Evolutionary conservation across 805 yeast species (phyloP).

Genomic region (Starmerella stigmatis): DNA sequence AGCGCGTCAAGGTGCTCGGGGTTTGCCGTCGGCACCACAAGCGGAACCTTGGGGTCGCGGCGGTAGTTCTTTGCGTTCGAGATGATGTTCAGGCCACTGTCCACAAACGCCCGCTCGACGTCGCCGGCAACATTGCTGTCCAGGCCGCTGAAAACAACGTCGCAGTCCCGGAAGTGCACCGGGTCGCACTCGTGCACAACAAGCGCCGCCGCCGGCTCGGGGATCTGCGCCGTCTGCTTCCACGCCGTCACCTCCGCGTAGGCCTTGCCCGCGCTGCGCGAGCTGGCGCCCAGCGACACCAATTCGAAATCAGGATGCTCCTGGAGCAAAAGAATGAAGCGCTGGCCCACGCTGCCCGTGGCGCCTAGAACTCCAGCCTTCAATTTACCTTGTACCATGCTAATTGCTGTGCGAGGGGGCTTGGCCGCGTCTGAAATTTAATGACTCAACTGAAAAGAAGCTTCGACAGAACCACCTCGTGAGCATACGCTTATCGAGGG

Average conservation of each 20-base stretch:
- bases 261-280: slow-evolving; percentile 84
- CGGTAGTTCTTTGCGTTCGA: slow-evolving; percentile 96
- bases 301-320: slow-evolving; percentile 86
- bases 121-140: slow-evolving; percentile 91
- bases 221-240: slow-evolving; percentile 84
- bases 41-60: slow-evolving; percentile 75
- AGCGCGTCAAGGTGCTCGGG: slow-evolving; percentile 74
- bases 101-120: slow-evolving; percentile 75
- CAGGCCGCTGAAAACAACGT: slow-evolving; percentile 86
- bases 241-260: slow-evolving; percentile 81
- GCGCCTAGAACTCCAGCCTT: slow-evolving; percentile 85
- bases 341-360: slow-evolving; percentile 95
- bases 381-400: slow-evolving; percentile 16
- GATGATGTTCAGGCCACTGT: slow-evolving; percentile 69
- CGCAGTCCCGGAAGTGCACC: slow-evolving; percentile 75
- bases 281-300: slow-evolving; percentile 78
- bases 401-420: not conserved
- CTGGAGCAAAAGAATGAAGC: slow-evolving; percentile 75
- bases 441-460: slow-evolving; percentile 4
- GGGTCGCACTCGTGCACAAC: slow-evolving; percentile 69
- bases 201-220: slow-evolving; percentile 51
- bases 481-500: not conserved
- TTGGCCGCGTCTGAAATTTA: not conserved
- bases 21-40: slow-evolving; percentile 90
- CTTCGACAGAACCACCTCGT: not conserved